phyloP scores from a whole-genome alignment of 129 eudicot genomes.

The Sambucus nigra region DNA sequence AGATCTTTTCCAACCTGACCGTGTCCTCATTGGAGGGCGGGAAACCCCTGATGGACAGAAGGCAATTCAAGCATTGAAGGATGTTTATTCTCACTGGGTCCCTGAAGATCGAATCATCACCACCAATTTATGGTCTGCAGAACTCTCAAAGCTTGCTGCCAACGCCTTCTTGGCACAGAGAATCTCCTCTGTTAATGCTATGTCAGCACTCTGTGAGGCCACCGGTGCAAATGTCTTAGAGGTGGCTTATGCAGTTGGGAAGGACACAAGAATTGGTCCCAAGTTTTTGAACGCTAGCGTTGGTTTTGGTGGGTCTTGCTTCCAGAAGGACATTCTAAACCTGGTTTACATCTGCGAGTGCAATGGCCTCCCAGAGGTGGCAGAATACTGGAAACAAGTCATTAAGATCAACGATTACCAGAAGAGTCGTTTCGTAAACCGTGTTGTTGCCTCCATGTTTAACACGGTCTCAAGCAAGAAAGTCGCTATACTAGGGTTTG shows the following conservation, averaged over 20 bases:
- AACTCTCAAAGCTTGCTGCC: conserved; percentile 89
- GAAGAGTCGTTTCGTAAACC: conserved; percentile 83
- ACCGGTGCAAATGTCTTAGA: conserved; percentile 78
- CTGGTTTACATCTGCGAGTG: conserved; percentile 87
- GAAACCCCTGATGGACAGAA: conserved; percentile 82
- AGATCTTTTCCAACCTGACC: conserved; percentile 73
- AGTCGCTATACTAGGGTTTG: conserved; percentile 74
- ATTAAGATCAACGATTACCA: conserved; percentile 87
- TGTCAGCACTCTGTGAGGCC: conserved; percentile 92
- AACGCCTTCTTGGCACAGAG: conserved; percentile 91
- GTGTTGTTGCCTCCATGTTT: conserved; percentile 85
- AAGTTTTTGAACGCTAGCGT: conserved; percentile 78
- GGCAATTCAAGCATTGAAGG: conserved; percentile 73
- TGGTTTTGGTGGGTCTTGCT: conserved; percentile 89
- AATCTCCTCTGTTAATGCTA: conserved; percentile 80
- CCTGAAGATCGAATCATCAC: conserved; percentile 67
- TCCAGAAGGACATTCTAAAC: conserved; percentile 80
- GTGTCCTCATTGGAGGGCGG: conserved; percentile 87
- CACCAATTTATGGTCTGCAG: conserved; percentile 88
- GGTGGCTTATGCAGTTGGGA: conserved; percentile 76
- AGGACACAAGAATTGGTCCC: conserved; percentile 73
- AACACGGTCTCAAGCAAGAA: conserved; percentile 81
- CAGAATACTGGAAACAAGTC: conserved; percentile 92
- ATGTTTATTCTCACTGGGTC: conserved; percentile 80
- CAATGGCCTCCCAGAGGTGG: conserved; percentile 86